Conservation (phyloP, 805 yeast genomes). For the Jamesozyma rosinii region DNA sequence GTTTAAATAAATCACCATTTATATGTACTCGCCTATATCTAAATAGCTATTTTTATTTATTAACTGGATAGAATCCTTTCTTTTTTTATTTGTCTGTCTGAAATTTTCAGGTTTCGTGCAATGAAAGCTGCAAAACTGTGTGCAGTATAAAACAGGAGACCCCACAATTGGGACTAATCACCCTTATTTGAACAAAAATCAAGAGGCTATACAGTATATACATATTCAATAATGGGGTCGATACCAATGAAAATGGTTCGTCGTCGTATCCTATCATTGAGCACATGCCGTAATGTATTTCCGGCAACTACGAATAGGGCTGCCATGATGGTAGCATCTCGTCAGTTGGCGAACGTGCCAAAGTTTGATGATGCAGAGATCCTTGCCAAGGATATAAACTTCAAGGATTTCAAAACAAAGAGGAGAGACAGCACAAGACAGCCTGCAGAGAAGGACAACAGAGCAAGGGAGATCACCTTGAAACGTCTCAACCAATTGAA, state of each 20-base stretch:
- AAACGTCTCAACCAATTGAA: neutral
- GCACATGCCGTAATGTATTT: neutral
- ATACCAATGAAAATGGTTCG: neutral
- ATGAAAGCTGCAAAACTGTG: no score
- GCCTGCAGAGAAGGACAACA: constrained; percentile 12
- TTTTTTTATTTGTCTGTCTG: no score
- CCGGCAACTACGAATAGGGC: neutral
- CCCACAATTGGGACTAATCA: no score
- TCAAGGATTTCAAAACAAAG: constrained; percentile 25
- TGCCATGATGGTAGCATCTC: neutral
- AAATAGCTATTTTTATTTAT: neutral
- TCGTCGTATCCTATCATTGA: neutral
- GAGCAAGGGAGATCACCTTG: neutral
- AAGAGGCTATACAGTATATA: no score
- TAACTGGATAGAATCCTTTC: neutral
- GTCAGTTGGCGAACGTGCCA: constrained; percentile 16
- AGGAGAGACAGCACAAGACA: constrained; percentile 13
- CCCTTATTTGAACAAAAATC: no score
- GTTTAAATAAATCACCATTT: constrained; percentile 29
- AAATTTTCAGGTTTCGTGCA: no score
- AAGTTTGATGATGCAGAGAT: constrained; percentile 31
- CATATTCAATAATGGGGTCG: neutral
- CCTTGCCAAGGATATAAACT: constrained; percentile 20
- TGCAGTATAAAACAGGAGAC: no score
- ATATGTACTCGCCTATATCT: neutral